A percentile compares a stretch with the other conserved stretches of the same genome.
phyloP scores from a whole-genome alignment of 2,329 filamentous ascomycete genomes.

The Penicillium polonicum region DNA sequence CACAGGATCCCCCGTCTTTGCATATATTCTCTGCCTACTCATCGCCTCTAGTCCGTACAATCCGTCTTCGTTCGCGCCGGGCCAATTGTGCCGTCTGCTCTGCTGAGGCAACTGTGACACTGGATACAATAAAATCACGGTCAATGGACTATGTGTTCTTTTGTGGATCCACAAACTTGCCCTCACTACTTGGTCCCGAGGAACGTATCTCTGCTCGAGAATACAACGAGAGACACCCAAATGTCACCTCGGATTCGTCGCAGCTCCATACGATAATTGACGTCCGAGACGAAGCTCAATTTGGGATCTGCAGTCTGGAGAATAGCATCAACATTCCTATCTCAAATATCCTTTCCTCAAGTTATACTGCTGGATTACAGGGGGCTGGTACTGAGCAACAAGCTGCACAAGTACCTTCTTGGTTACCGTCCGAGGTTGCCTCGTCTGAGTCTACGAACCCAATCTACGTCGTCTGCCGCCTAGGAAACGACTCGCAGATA shows the following conservation, averaged over 20 bases:
- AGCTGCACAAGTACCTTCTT: constrained; percentile 21
- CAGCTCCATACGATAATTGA: constrained; percentile 66
- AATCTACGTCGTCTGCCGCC: constrained; percentile 48
- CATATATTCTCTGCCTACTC: constrained; percentile 48
- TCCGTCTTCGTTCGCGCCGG: constrained; percentile 69
- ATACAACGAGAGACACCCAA: constrained; percentile 47
- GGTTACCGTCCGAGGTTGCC: constrained; percentile 30
- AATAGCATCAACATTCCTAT: constrained; percentile 66
- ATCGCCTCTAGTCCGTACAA: constrained; percentile 63
- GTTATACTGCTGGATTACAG: neutral
- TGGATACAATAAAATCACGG: constrained; percentile 61
- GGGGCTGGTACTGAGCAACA: neutral
- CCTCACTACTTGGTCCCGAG: constrained; percentile 57
- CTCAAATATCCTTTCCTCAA: constrained; percentile 39
- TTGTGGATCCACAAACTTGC: constrained; percentile 64
- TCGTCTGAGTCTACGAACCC: constrained; percentile 27
- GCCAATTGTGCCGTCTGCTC: constrained; percentile 76
- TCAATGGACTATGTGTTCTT: constrained; percentile 82
- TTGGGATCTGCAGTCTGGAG: constrained; percentile 71
- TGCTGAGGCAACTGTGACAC: constrained; percentile 59
- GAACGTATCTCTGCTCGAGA: constrained; percentile 67
- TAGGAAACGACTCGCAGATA: constrained; percentile 51
- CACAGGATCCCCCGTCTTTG: constrained; percentile 36
- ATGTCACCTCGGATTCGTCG: neutral
- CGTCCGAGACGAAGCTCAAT: constrained; percentile 81